Percentiles rank a stretch among this genome's conserved stretches.
These are phyloP conservation scores for Kitagawia praeruptora DNA, from an alignment of 129 eudicot genomes.

Conservation along the genomic window DNA sequence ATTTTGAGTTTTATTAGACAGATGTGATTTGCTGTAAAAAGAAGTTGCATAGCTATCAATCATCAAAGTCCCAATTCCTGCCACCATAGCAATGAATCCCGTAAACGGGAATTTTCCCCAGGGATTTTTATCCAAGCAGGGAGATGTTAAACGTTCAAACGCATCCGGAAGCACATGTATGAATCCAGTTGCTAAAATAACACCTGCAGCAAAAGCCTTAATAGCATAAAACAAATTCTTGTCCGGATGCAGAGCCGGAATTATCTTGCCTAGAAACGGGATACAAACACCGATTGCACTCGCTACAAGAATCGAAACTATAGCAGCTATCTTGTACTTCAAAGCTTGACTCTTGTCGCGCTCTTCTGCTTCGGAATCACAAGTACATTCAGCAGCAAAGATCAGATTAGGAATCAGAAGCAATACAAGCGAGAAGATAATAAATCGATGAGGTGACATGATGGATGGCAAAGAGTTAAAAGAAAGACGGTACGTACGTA, in stretches of 20 bases:
- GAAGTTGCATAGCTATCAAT: slow-evolving; percentile 2
- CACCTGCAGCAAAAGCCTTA: slow-evolving; percentile 46
- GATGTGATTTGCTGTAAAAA: background rate
- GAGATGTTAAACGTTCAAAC: slow-evolving; percentile 26
- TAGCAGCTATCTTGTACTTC: slow-evolving; percentile 18
- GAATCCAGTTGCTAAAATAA: slow-evolving; percentile 51
- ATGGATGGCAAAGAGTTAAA: background rate
- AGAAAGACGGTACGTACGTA: too few relatives aligned
- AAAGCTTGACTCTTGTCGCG: slow-evolving; percentile 11
- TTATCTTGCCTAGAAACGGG: slow-evolving; percentile 26
- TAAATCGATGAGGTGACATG: background rate
- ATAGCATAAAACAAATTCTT: slow-evolving; percentile 21
- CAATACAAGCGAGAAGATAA: background rate
- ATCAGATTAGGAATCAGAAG: background rate
- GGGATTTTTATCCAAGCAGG: slow-evolving; percentile 27
- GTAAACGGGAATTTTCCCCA: slow-evolving; percentile 42
- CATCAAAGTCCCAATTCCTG: slow-evolving; percentile 35
- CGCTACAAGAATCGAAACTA: slow-evolving; percentile 29
- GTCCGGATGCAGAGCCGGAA: slow-evolving; percentile 24
- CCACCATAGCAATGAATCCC: slow-evolving; percentile 37
- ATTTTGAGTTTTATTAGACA: background rate
- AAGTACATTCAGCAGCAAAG: slow-evolving; percentile 21
- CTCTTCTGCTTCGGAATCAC: slow-evolving; percentile 6
- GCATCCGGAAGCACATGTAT: slow-evolving; percentile 61
- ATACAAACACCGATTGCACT: slow-evolving; percentile 41